Evolutionary conservation across 768 basidiomycete species (phyloP), one percentile per base, ranked within the genome.

Genomic region (Hericium rajendrae): DNA sequence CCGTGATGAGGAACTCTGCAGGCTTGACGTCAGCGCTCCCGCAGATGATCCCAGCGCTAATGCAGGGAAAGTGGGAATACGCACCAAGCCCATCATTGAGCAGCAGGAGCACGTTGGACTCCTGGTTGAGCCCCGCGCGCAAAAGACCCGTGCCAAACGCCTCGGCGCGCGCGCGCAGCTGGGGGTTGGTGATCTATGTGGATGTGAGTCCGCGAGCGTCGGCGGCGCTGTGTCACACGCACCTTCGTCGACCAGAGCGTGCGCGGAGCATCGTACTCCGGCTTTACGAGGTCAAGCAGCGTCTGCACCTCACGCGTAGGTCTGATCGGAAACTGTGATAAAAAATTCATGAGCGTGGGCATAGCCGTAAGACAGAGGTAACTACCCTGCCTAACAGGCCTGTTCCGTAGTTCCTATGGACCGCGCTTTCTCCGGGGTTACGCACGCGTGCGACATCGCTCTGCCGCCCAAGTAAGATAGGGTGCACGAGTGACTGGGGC

Each of bases 391-490:
- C 93, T 82, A 83, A 79, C 57, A 89, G 74, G 13, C 90, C 90
- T 24, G 88, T 91, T 13, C 87, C 82, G 76, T 94, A 97, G 73
- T 90, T 92, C 65, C 94, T 81, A 70, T 94, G 95, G 15, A 94
- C 75, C 0, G 91, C 90, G 64, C 90, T 93, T 72, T 94, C 88
- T 8, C 80, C 77, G 12, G 86, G 78, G 65, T 90, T 85, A 54
- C 94, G 76, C 3, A 94, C 90, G 52, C 85, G 78, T 12, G 84
- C 85, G 26, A 87, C 86, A 69, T 97, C 94, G 64, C 91, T 91
- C 76, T 97, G 94, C 52, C 92, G 76, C 6, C 94, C 93, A 1
- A 97, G 79, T 9, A 95, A 78, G 62, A 97, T 88, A n/a, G 94
- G 94, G 66, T 97, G 94, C 0, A 94, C 92, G 46, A 94, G 80